Evolutionary conservation across 1,284 basidiomycete genomes (phyloP), one percentile per base, ranked within the genome.

Genomic region (Exobasidium cylindrosporum): DNA sequence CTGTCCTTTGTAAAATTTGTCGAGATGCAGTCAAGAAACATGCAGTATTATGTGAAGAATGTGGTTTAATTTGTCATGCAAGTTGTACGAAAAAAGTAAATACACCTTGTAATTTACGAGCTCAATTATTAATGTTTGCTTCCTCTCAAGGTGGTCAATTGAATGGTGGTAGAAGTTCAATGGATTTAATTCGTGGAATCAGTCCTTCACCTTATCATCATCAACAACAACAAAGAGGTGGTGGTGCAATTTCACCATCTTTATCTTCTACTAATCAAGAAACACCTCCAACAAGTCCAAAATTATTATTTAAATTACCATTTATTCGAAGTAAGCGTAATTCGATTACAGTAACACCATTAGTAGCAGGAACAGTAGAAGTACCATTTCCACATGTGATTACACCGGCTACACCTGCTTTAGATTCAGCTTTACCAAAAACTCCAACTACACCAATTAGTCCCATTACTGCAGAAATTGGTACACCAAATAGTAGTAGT

Each of bases 1-100:
- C 91, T 26, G 89, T 97, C 81, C 82, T 86, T 11, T 97, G 93
- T 82, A 86, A 89, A 53, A 88, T 96, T 21, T 97, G 93, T 78
- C 84, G 87, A 61, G 82, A 85, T 58, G 85, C 84, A 62, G 89
- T 92, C 71, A 92, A 91, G 84, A 92, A 89, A 81, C 88, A 86
- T 63, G 92, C 90, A 0, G 88, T 93, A 2, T 84, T 96, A 14
- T 97, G 93, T 78, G 88, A 89, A 59, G 87, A 89, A 69, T 97
- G 93, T 81, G 92, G 88, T 62, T 85, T 96, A 62, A 90, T 97
- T 64, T 87, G 89, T 21, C 93, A 97, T 79, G 82, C 87, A 6
- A 87, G 88, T 69, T 97, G 93, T 73, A 86, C 87, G 0, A 78
- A 81, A 28, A 86, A 88, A 53, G 90, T 90, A 0, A 86, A 89